Evolutionary conservation across 2,329 filamentous ascomycete species (phyloP).

Genomic region (Fusarium sp.): DNA sequence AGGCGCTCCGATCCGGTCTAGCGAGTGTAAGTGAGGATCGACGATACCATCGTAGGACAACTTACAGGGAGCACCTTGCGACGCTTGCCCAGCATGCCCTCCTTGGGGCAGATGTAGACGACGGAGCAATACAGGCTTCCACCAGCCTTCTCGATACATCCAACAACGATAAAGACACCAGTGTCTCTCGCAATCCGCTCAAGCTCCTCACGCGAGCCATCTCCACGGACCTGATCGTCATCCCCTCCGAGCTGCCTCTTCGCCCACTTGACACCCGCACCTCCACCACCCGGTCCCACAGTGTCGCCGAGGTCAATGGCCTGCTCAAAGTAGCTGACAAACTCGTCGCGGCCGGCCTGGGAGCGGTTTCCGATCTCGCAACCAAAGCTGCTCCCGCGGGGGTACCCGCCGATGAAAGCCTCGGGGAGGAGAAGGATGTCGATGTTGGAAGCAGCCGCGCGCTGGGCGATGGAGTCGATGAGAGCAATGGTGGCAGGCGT

Average conservation of each 20-base stretch:
- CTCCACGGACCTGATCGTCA: slow-evolving; percentile 53
- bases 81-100: slow-evolving; percentile 84
- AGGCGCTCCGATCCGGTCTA: slow-evolving; percentile 83
- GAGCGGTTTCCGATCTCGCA: slow-evolving; percentile 77
- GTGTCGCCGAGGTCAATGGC: slow-evolving; percentile 90
- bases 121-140: slow-evolving; percentile 87
- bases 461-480: slow-evolving; percentile 71
- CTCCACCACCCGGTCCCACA: slow-evolving; percentile 65
- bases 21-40: background rate
- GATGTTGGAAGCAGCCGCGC: slow-evolving; percentile 67
- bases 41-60: slow-evolving; percentile 23
- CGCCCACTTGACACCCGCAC: slow-evolving; percentile 80
- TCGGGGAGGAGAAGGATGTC: slow-evolving; percentile 90
- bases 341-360: slow-evolving; percentile 81
- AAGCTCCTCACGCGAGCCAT: slow-evolving; percentile 80
- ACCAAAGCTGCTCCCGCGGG: slow-evolving; percentile 83
- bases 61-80: slow-evolving; percentile 90
- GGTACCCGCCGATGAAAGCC: slow-evolving; percentile 92
- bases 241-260: slow-evolving; percentile 62
- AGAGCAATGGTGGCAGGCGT: slow-evolving; percentile 72
- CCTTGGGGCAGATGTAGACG: slow-evolving; percentile 82
- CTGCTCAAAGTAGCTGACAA: slow-evolving; percentile 79
- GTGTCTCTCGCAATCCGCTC: slow-evolving; percentile 82
- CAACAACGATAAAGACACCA: slow-evolving; percentile 84
- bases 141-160: slow-evolving; percentile 81